A percentile compares a stretch with the other conserved stretches of the same genome.
Conservation (phyloP, 1,284 basidiomycete genomes). For the Rhodotorula sp. region DNA sequence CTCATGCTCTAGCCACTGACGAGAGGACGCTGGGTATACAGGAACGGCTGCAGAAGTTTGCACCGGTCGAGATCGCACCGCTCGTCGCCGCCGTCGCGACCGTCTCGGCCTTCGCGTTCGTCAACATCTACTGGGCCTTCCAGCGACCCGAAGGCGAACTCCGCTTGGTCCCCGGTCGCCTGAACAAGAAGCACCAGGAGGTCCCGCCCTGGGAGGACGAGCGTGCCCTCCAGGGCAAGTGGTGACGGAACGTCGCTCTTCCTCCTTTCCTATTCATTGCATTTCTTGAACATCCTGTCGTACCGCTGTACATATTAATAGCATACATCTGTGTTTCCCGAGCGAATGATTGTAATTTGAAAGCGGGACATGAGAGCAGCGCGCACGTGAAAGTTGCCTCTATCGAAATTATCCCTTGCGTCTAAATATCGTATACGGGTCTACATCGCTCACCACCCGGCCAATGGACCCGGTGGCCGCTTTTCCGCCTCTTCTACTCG, state of each 20-base stretch:
- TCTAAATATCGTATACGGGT: not conserved
- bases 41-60: conserved; percentile 4
- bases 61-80: conserved; percentile 8
- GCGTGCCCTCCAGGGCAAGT: conserved; percentile 13
- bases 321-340: too few relatives aligned
- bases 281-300: too few relatives aligned
- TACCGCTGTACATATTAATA: not conserved
- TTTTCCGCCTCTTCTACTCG: conserved; percentile 12
- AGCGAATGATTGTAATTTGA: too few relatives aligned
- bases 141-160: conserved; percentile 15
- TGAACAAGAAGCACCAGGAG: not conserved
- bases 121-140: conserved; percentile 1
- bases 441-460: conserved; percentile 9
- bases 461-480: conserved; percentile 8
- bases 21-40: not conserved
- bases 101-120: not conserved
- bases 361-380: not conserved
- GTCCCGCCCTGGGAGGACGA: conserved; percentile 15
- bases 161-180: not conserved
- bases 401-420: not conserved
- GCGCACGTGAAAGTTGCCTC: not conserved
- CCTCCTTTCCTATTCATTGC: too few relatives aligned
- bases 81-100: not conserved
- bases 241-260: not conserved
- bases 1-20: not conserved